Conservation (phyloP, 805 yeast species). For the Wickerhamiella siamensis region DNA sequence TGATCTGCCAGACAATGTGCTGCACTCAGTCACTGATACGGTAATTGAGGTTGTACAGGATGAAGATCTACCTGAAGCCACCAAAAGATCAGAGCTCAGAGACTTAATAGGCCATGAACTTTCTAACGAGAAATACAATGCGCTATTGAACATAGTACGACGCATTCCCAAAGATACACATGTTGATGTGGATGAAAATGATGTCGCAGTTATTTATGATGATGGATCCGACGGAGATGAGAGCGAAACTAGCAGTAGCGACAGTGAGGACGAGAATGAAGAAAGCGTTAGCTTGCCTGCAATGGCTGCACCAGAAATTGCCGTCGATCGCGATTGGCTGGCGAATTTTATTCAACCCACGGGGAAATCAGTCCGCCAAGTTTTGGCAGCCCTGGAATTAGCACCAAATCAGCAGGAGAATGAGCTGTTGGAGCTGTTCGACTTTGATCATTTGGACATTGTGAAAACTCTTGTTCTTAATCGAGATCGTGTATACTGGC, state of each 20-base stretch:
- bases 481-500: conserved; percentile 39
- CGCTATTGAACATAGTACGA: conserved; percentile 31
- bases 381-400: conserved; percentile 31
- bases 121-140: conserved; percentile 33
- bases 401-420: conserved; percentile 36
- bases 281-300: conserved; percentile 21
- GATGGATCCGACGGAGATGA: conserved; percentile 22
- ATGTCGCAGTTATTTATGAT: conserved; percentile 32
- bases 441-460: conserved; percentile 37
- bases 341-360: conserved; percentile 29
- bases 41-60: conserved; percentile 40
- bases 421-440: conserved; percentile 38
- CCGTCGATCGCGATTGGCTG: conserved; percentile 14
- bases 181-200: conserved; percentile 27
- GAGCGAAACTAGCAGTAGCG: conserved; percentile 21
- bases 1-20: conserved; percentile 64
- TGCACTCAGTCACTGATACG: conserved; percentile 47
- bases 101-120: conserved; percentile 33
- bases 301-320: conserved; percentile 13
- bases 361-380: conserved; percentile 8
- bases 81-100: conserved; percentile 37
- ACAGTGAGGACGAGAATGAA: conserved; percentile 22
- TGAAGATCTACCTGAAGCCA: conserved; percentile 30
- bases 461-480: conserved; percentile 37
- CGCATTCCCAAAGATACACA: conserved; percentile 25